These are phyloP conservation scores for Aspergillus latus DNA, from an alignment of 2,329 filamentous ascomycete species.

Conservation along the genomic window DNA sequence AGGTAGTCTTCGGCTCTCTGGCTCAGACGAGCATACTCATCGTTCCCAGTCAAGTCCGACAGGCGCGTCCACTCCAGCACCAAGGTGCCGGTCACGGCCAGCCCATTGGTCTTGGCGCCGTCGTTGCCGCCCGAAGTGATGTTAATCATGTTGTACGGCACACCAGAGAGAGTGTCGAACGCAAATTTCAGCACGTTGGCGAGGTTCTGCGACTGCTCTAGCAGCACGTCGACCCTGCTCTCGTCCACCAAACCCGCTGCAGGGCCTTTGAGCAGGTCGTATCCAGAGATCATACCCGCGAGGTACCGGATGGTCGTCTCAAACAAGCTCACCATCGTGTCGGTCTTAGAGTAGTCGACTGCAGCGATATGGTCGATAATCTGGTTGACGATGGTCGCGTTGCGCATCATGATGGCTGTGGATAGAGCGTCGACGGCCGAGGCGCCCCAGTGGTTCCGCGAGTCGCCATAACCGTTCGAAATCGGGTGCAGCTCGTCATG, in stretches of 20 bases:
- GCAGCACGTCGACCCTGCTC: slow-evolving; percentile 57
- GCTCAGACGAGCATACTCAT: slow-evolving; percentile 64
- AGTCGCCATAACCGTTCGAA: slow-evolving; percentile 64
- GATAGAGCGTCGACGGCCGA: slow-evolving; percentile 77
- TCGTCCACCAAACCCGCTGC: slow-evolving; percentile 53
- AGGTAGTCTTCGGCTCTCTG: slow-evolving; percentile 70
- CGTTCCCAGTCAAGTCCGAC: slow-evolving; percentile 70
- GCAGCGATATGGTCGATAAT: slow-evolving; percentile 70
- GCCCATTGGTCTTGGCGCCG: slow-evolving; percentile 60
- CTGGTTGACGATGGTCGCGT: slow-evolving; percentile 64
- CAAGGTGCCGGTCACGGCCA: slow-evolving; percentile 75
- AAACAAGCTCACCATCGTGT: slow-evolving; percentile 69
- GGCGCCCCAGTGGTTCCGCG: slow-evolving; percentile 80
- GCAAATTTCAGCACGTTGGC: slow-evolving; percentile 73
- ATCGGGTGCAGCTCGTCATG: slow-evolving; percentile 73
- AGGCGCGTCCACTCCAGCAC: slow-evolving; percentile 83
- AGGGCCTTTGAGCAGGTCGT: slow-evolving; percentile 67
- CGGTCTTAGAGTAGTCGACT: slow-evolving; percentile 68
- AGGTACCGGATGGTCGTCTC: slow-evolving; percentile 90
- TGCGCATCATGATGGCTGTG: slow-evolving; percentile 75
- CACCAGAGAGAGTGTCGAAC: slow-evolving; percentile 72
- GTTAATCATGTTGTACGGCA: slow-evolving; percentile 69
- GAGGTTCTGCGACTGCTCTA: slow-evolving; percentile 66
- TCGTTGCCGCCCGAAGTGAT: slow-evolving; percentile 56
- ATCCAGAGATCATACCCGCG: slow-evolving; percentile 73